Evolutionary conservation across 192 early-diverging fungal genomes (phyloP).

Genomic region (Hyaloraphidium curvatum): DNA sequence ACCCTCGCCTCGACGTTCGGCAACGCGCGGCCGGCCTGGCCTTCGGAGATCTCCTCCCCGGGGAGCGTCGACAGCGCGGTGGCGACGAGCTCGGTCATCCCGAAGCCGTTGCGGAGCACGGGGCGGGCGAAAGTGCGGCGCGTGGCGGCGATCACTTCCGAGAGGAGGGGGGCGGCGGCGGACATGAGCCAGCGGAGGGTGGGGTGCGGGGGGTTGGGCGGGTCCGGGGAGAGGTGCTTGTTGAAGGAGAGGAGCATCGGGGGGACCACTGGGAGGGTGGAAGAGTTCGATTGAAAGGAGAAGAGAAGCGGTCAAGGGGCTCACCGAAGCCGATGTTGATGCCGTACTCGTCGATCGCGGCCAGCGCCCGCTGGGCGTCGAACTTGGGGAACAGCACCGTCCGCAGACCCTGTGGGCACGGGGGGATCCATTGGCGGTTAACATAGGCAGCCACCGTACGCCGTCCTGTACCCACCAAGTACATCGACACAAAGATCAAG

Average conservation of each 20-base stretch:
- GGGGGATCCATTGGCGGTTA: neutral
- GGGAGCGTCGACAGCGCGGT: neutral
- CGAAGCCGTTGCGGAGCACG: conserved; percentile 1
- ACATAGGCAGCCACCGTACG: neutral
- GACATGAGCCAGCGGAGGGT: conserved; percentile 1
- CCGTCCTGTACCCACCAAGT: neutral
- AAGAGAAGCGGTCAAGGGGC: neutral
- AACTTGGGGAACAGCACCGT: neutral
- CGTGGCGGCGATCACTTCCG: neutral
- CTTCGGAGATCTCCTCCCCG: neutral
- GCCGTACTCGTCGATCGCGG: neutral
- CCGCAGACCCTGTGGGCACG: neutral
- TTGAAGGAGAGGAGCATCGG: neutral
- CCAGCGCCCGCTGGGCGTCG: neutral
- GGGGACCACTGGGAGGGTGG: neutral
- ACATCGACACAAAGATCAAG: neutral
- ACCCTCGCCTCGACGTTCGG: conserved; percentile 2
- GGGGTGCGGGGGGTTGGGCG: neutral
- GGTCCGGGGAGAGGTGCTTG: neutral
- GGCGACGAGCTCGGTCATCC: conserved; percentile 1
- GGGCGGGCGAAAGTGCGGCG: neutral
- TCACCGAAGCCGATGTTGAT: neutral
- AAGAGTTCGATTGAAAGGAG: too few species aligned
- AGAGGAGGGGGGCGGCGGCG: neutral
- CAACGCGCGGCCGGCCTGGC: neutral